A percentile compares a stretch with the other conserved stretches of the same genome.
Evolutionary conservation across 1,284 basidiomycete genomes (phyloP).

Genomic region (Malassezia equina): DNA sequence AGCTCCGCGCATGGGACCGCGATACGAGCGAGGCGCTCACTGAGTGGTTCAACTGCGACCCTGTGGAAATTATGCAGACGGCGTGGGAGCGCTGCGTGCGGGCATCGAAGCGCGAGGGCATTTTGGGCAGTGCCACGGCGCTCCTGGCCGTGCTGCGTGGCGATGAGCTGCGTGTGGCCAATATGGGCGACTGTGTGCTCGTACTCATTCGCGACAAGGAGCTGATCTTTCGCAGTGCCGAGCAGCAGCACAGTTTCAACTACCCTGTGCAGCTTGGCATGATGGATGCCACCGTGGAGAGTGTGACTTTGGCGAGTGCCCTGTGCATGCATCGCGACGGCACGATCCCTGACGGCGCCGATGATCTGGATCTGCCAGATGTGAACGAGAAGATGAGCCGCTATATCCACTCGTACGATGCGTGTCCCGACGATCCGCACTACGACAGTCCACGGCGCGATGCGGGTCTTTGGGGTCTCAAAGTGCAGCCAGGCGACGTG

Average conservation of each 20-base stretch:
- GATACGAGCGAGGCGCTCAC: slow-evolving; percentile 24
- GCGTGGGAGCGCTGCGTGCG: slow-evolving; percentile 54
- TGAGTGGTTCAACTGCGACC: slow-evolving; percentile 46
- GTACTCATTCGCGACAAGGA: slow-evolving; percentile 69
- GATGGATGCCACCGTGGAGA: slow-evolving; percentile 58
- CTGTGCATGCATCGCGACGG: slow-evolving; percentile 28
- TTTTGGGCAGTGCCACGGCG: slow-evolving; percentile 55
- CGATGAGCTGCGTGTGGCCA: slow-evolving; percentile 74
- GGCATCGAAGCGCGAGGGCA: slow-evolving; percentile 51
- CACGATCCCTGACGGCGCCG: slow-evolving; percentile 28
- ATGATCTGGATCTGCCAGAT: slow-evolving; percentile 28
- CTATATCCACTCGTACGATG: slow-evolving; percentile 17
- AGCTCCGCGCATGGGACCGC: slow-evolving; percentile 20
- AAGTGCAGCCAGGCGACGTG: slow-evolving; percentile 74
- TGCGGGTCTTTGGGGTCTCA: slow-evolving; percentile 63
- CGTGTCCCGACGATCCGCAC: slow-evolving; percentile 18
- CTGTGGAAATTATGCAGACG: slow-evolving; percentile 55
- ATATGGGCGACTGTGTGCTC: slow-evolving; percentile 75
- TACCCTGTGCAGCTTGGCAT: slow-evolving; percentile 81
- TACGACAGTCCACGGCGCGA: slow-evolving; percentile 50
- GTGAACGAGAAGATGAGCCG: slow-evolving; percentile 24
- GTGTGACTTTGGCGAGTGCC: slow-evolving; percentile 51
- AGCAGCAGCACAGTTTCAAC: slow-evolving; percentile 95
- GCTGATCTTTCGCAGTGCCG: slow-evolving; percentile 74
- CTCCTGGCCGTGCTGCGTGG: slow-evolving; percentile 56